Evolutionary conservation across 306 rosid species (phyloP).

Genomic region (Quercus wislizeni): DNA sequence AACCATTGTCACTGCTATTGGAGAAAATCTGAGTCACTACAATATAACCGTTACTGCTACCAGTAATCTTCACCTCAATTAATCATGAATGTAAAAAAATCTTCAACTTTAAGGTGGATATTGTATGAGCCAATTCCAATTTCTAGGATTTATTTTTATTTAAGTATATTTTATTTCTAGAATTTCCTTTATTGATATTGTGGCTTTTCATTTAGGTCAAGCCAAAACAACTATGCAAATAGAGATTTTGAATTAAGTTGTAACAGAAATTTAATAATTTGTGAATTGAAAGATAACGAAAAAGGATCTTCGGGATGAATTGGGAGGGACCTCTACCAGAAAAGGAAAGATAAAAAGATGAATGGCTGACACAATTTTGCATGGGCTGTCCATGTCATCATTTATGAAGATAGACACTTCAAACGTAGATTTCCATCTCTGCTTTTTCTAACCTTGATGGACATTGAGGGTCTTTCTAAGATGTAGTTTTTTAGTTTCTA

Average conservation of each 20-base stretch:
- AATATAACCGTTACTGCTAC: not conserved
- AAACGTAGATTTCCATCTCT: not conserved
- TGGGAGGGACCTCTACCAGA: not conserved
- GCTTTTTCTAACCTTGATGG: not conserved
- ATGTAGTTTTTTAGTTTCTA: not conserved
- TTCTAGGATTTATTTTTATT: not conserved
- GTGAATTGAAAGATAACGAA: not conserved
- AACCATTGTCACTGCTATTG: not conserved
- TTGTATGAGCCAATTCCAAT: not conserved
- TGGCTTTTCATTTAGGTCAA: not conserved
- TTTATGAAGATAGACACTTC: not conserved
- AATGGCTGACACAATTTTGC: not conserved
- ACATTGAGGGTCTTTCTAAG: not conserved
- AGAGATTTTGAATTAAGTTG: slow-evolving; percentile 12
- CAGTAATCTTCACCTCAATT: not conserved
- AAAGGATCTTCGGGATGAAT: not conserved
- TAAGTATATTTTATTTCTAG: not conserved
- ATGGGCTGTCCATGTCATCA: not conserved
- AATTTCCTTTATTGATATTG: slow-evolving; percentile 3
- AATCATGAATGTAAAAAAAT: not conserved
- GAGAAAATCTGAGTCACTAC: not conserved
- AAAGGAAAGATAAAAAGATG: not conserved
- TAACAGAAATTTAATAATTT: not conserved
- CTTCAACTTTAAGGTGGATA: not conserved
- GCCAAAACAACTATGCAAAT: not conserved